These are phyloP conservation scores for Hemileccinum impolitum DNA, from an alignment of 768 basidiomycete species.

Conservation along the genomic window DNA sequence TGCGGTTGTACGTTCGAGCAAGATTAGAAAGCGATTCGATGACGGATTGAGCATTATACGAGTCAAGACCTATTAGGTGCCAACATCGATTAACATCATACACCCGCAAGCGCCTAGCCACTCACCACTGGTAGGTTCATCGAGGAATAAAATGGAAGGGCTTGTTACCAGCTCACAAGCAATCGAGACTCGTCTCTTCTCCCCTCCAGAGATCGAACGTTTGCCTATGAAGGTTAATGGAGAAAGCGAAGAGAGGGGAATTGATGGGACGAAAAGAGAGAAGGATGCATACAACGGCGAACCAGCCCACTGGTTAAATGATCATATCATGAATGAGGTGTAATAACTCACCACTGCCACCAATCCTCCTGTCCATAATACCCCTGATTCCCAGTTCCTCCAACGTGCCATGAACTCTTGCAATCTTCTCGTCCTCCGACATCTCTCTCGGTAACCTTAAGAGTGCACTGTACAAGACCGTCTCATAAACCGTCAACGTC, in stretches of 20 bases:
- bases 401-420: constrained; percentile 91
- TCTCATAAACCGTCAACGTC: constrained; percentile 97
- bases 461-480: constrained; percentile 89
- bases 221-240: constrained; percentile 47
- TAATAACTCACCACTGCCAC: constrained; percentile 68
- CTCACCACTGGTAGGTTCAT: constrained; percentile 94
- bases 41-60: constrained; percentile 95
- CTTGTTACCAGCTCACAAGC: constrained; percentile 98
- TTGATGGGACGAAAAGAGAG: neutral
- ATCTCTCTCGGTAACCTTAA: constrained; percentile 90
- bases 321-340: neutral
- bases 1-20: constrained; percentile 86
- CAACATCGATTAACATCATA: neutral
- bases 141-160: constrained; percentile 92
- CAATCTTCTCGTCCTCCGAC: constrained; percentile 94
- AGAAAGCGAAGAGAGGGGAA: neutral
- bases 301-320: constrained; percentile 1
- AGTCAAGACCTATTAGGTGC: constrained; percentile 67
- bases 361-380: constrained; percentile 88
- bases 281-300: neutral
- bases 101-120: constrained; percentile 3
- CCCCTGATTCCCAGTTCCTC: constrained; percentile 91
- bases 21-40: constrained; percentile 84
- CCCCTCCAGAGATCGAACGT: constrained; percentile 93
- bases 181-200: constrained; percentile 95